phyloP scores from a whole-genome alignment of 2,329 filamentous ascomycete species.

The Trichoderma gracile region DNA sequence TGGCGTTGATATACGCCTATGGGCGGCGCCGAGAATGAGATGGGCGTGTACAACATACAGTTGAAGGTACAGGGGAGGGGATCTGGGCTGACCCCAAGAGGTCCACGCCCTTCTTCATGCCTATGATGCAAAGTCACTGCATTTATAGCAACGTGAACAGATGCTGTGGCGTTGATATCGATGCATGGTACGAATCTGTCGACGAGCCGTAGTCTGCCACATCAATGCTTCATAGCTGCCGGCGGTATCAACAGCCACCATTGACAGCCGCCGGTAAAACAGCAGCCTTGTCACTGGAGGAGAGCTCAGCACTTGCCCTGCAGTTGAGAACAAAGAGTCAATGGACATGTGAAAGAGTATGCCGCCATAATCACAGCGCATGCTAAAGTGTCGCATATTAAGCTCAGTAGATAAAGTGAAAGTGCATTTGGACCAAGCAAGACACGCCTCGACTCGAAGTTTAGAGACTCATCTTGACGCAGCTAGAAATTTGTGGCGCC shows the following conservation, averaged over 20 bases:
- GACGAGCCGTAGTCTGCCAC: not conserved
- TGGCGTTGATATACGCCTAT: not conserved
- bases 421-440: not conserved
- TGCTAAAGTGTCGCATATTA: not conserved
- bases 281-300: not conserved
- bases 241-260: too few relatives aligned
- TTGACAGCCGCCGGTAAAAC: not conserved
- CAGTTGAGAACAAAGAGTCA: not conserved
- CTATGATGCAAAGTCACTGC: not conserved
- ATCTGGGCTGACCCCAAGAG: not conserved
- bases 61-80: too few relatives aligned
- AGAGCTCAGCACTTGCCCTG: not conserved
- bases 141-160: not conserved
- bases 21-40: not conserved
- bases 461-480: not conserved
- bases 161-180: not conserved
- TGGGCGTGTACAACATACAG: not conserved
- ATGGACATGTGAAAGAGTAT: not conserved
- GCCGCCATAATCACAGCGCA: not conserved
- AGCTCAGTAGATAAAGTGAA: not conserved
- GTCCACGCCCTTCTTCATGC: not conserved
- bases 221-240: not conserved
- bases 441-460: not conserved
- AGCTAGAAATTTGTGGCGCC: constrained; percentile 59
- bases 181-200: not conserved